Evolutionary conservation across 352 stramenopile species (phyloP).

Genomic region (Detonula confervacea): DNA sequence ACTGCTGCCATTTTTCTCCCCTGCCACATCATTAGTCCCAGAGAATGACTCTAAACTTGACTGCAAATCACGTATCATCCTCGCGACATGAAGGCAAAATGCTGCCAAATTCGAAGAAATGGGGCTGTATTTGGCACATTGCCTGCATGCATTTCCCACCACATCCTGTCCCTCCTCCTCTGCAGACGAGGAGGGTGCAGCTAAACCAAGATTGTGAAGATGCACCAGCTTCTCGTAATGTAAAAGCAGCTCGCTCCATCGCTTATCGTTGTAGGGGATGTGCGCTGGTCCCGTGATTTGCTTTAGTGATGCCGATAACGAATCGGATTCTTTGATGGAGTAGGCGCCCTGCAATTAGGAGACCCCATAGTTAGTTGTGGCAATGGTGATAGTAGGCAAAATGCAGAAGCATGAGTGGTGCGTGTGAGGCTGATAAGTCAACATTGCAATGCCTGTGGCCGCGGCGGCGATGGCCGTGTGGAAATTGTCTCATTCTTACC

Average conservation of each 20-base stretch:
- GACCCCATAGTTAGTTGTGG: background rate
- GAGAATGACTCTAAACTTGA: slow-evolving; percentile 28
- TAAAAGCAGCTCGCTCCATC: slow-evolving; percentile 78
- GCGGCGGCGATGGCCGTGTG: background rate
- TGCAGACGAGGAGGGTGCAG: background rate
- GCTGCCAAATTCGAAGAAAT: slow-evolving; percentile 71
- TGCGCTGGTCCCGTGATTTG: slow-evolving; percentile 71
- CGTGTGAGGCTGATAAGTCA: background rate
- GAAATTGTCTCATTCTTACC: slow-evolving; percentile 39
- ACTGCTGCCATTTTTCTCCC: background rate
- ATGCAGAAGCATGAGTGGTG: background rate
- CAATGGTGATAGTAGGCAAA: background rate
- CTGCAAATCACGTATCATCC: slow-evolving; percentile 77
- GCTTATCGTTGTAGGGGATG: slow-evolving; percentile 70
- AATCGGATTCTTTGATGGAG: slow-evolving; percentile 56
- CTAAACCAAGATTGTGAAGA: slow-evolving; percentile 57
- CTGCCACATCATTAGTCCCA: background rate
- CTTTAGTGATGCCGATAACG: slow-evolving; percentile 60
- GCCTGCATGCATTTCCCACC: slow-evolving; percentile 53
- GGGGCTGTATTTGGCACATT: slow-evolving; percentile 61
- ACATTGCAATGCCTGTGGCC: no score
- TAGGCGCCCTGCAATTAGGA: slow-evolving; percentile 43
- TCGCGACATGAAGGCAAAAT: slow-evolving; percentile 64
- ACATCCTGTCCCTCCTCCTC: slow-evolving; percentile 37
- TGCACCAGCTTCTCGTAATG: slow-evolving; percentile 81